Evolutionary conservation across 768 basidiomycete genomes (phyloP).

Genomic region (Paxillus rubicundulus): DNA sequence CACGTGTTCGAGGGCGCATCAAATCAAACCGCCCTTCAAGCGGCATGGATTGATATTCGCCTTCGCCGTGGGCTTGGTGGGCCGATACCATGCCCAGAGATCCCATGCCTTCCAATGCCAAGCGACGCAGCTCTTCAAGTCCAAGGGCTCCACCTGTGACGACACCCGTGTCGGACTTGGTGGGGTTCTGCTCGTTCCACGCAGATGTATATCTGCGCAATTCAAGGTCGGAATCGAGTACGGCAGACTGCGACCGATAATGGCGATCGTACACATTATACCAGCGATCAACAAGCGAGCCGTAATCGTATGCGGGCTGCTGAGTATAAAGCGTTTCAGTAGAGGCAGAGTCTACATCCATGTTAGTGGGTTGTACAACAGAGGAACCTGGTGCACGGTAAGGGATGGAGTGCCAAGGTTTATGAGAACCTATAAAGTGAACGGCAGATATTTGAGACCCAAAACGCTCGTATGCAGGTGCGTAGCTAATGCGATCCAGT

Average conservation of each 20-base stretch:
- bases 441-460: conserved; percentile 83
- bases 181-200: conserved; percentile 56
- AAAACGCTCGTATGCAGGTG: conserved; percentile 93
- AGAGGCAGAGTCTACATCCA: conserved; percentile 25
- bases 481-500: conserved; percentile 60
- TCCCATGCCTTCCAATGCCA: conserved; percentile 31
- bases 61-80: conserved; percentile 43
- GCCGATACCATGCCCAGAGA: conserved; percentile 7
- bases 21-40: conserved; percentile 87
- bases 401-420: conserved; percentile 84
- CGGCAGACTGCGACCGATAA: conserved; percentile 59
- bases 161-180: neutral
- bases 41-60: conserved; percentile 78
- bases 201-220: conserved; percentile 66
- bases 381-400: conserved; percentile 61
- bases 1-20: conserved; percentile 49
- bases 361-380: conserved; percentile 30
- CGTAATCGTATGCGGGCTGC: conserved; percentile 68
- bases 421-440: conserved; percentile 95
- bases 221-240: conserved; percentile 51
- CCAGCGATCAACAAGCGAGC: conserved; percentile 86
- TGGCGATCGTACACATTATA: conserved; percentile 86
- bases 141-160: conserved; percentile 32
- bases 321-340: conserved; percentile 9
- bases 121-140: conserved; percentile 39